Percentiles rank a stretch among this genome's conserved stretches.
Conservation (phyloP, 2,329 filamentous ascomycete species). For the Juglanconis oblonga region DNA sequence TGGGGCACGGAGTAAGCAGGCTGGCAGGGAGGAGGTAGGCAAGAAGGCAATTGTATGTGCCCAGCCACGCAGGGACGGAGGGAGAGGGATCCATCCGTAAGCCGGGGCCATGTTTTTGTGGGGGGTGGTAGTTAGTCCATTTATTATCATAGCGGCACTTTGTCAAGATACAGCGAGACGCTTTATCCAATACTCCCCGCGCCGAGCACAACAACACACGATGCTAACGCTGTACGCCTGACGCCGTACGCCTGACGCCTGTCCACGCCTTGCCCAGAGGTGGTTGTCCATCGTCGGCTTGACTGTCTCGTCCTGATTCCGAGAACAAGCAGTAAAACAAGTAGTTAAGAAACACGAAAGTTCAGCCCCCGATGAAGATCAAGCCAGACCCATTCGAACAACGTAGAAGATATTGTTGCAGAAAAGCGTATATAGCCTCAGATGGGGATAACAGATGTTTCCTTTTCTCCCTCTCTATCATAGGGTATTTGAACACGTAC, state of each 20-base stretch:
- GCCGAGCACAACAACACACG: neutral
- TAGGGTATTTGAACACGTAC: slow-evolving; percentile 17
- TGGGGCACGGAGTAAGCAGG: no score
- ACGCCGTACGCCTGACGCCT: no score
- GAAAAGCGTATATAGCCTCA: neutral
- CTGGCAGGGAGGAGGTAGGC: no score
- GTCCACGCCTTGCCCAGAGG: no score
- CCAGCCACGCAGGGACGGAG: no score
- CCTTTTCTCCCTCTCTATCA: slow-evolving; percentile 18
- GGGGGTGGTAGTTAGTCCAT: no score
- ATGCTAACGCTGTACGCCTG: neutral
- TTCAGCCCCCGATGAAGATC: neutral
- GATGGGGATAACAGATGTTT: slow-evolving; percentile 1
- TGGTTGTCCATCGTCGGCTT: no score
- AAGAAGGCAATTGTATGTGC: no score
- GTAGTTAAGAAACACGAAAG: neutral
- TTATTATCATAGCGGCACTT: neutral
- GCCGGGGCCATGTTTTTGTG: no score
- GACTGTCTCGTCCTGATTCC: neutral
- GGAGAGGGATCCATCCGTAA: no score
- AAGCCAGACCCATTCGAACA: neutral
- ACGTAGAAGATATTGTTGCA: neutral
- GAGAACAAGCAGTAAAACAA: neutral
- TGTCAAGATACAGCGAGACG: neutral
- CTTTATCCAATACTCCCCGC: neutral